Percentiles rank a stretch among this genome's conserved stretches.
Evolutionary conservation across 768 basidiomycete genomes (phyloP).

Genomic region (Trametopsis cervina): DNA sequence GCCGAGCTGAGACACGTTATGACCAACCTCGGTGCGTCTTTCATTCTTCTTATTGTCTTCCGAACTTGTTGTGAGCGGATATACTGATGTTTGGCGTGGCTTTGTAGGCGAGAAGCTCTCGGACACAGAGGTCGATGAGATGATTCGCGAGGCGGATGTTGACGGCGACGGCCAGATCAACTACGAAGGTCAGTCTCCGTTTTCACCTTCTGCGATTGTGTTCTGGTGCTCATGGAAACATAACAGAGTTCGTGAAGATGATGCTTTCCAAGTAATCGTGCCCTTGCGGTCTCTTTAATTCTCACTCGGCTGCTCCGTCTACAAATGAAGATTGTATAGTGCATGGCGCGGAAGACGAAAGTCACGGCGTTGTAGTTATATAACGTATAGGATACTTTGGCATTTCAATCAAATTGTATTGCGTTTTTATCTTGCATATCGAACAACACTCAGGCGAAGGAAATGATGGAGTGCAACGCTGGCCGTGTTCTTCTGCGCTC

Average conservation of each 20-base stretch:
- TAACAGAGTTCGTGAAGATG: constrained; percentile 78
- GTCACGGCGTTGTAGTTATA: too few relatives aligned
- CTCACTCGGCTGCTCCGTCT: constrained; percentile 1
- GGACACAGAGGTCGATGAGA: constrained; percentile 86
- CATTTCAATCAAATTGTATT: too few relatives aligned
- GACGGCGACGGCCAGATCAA: constrained; percentile 94
- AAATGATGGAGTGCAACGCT: too few relatives aligned
- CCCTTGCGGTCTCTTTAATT: neutral
- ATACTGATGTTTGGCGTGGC: constrained; percentile 1
- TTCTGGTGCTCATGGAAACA: constrained; percentile 3
- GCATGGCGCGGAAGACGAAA: too few relatives aligned
- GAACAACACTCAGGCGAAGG: too few relatives aligned
- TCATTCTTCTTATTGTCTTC: neutral
- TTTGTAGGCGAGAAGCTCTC: constrained; percentile 74
- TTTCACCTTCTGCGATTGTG: neutral
- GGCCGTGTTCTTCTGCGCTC: too few relatives aligned
- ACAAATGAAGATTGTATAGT: too few relatives aligned
- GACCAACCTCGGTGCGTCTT: constrained; percentile 70
- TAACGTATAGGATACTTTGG: too few relatives aligned
- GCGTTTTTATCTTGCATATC: too few relatives aligned
- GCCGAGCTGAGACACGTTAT: constrained; percentile 88
- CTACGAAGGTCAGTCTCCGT: constrained; percentile 55
- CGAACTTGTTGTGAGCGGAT: constrained; percentile 1
- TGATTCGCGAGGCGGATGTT: constrained; percentile 94
- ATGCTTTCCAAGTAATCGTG: constrained; percentile 59